Conservation (phyloP, 352 stramenopile species). For the Phytophthora quininea region DNA sequence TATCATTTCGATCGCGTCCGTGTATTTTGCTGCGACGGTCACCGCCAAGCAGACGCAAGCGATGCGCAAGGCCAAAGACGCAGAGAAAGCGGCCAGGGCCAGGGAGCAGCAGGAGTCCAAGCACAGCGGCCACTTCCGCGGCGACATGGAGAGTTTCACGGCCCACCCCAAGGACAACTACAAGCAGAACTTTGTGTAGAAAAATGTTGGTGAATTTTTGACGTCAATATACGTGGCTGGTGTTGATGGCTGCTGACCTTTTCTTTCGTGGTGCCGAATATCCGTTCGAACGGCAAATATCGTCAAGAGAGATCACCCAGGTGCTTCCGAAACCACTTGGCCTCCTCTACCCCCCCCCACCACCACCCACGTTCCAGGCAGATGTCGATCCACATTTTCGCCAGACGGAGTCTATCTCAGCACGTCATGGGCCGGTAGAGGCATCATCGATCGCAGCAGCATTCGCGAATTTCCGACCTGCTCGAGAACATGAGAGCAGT, state of each 20-base stretch:
- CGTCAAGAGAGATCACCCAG: not conserved
- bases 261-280: not conserved
- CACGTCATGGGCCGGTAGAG: not conserved
- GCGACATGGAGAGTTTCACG: conserved; percentile 10
- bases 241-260: not conserved
- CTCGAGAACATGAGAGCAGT: not conserved
- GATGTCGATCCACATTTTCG: conserved; percentile 18
- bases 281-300: not conserved
- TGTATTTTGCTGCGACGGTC: conserved; percentile 35
- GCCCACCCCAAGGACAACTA: conserved; percentile 49
- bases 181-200: conserved; percentile 60
- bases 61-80: conserved; percentile 19
- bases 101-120: conserved; percentile 22
- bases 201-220: not conserved
- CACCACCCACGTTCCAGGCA: conserved; percentile 14
- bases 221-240: too few species aligned
- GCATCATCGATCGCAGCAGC: too few species aligned
- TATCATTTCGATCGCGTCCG: conserved; percentile 34
- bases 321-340: not conserved
- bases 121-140: conserved; percentile 15
- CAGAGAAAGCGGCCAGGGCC: conserved; percentile 6
- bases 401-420: not conserved
- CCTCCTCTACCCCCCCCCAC: not conserved
- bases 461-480: not conserved
- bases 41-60: conserved; percentile 28